These are phyloP conservation scores for Asterochloris erici DNA, from an alignment of 139 green algal genomes.

Conservation along the genomic window DNA sequence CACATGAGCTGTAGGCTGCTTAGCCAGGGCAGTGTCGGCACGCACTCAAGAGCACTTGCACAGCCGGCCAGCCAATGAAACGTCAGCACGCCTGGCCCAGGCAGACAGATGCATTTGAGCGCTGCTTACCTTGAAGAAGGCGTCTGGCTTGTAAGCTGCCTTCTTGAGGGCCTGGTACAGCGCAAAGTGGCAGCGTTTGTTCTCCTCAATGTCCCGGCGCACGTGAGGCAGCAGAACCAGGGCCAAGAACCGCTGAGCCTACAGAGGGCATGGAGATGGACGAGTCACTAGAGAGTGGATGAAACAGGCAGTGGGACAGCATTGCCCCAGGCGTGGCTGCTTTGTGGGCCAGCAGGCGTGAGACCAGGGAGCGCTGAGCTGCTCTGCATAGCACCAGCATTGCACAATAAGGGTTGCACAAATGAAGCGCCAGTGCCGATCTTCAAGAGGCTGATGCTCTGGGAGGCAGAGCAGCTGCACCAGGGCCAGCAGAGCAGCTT, in stretches of 20 bases:
- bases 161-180: conserved; percentile 96
- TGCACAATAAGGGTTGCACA: no score
- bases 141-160: conserved; percentile 96
- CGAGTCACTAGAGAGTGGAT: no score
- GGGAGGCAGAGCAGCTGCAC: no score
- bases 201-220: conserved; percentile 77
- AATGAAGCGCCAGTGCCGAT: no score
- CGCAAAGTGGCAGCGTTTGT: conserved; percentile 93
- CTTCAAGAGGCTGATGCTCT: no score
- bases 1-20: background rate
- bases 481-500: no score
- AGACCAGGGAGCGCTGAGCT: no score
- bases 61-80: background rate
- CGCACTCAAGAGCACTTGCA: background rate
- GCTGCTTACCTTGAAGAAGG: conserved; percentile 88
- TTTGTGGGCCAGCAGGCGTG: no score
- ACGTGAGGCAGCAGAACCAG: conserved; percentile 93
- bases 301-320: no score
- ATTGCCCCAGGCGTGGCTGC: no score
- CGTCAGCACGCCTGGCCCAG: background rate
- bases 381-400: no score
- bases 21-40: background rate
- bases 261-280: conserved; percentile 23
- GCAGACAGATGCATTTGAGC: background rate
- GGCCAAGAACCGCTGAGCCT: conserved; percentile 89